Conservation (phyloP, 2,329 filamentous ascomycete genomes). For the Pyrenochaeta sp. region DNA sequence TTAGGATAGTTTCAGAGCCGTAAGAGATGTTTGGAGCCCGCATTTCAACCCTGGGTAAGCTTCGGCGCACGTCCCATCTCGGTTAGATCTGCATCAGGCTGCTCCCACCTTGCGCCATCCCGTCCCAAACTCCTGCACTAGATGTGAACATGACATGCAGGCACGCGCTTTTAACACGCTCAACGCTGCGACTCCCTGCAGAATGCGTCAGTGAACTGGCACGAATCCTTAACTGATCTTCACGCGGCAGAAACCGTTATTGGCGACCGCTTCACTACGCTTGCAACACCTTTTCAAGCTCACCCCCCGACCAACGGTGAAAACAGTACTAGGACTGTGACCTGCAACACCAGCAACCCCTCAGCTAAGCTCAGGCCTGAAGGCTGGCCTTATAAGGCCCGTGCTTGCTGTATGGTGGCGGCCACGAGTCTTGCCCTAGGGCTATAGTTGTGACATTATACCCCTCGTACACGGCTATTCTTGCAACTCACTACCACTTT, state of each 20-base stretch:
- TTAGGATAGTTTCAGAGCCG: conserved; percentile 28
- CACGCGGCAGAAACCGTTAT: neutral
- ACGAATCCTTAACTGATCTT: neutral
- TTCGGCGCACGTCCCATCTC: conserved; percentile 26
- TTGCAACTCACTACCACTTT: conserved; percentile 10
- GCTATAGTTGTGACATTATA: conserved; percentile 30
- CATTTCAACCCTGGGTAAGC: conserved; percentile 6
- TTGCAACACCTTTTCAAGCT: neutral
- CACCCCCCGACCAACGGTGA: neutral
- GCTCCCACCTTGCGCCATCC: conserved; percentile 10
- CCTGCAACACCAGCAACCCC: conserved; percentile 21
- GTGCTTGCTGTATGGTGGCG: conserved; percentile 4
- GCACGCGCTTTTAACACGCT: neutral
- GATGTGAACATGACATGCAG: conserved; percentile 7
- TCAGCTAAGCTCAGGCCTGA: conserved; percentile 5
- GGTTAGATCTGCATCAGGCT: conserved; percentile 28
- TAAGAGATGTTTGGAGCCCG: conserved; percentile 22
- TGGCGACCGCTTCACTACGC: neutral
- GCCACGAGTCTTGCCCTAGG: conserved; percentile 16
- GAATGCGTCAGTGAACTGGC: neutral
- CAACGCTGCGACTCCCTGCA: neutral
- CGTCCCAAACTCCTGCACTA: conserved; percentile 17
- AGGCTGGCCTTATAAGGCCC: conserved; percentile 17
- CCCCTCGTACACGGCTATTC: conserved; percentile 20
- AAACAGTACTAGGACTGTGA: conserved; percentile 19